Base-by-base conservation (phyloP, 2,329 filamentous ascomycete genomes). In the Cladorrhinum sp. region DNA sequence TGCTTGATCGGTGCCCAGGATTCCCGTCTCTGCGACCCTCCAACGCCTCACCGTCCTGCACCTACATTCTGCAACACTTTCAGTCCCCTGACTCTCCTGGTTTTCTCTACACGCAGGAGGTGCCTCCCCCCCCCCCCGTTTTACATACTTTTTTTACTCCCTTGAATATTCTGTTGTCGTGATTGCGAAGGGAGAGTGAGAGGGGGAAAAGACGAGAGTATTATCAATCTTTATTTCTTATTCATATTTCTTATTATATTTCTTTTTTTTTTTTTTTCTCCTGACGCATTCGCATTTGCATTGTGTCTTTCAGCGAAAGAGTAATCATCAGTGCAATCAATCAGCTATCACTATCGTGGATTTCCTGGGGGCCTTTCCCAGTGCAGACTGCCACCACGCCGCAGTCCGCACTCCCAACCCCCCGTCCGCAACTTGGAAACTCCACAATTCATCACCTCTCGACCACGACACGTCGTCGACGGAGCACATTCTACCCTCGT, bases 391-490 rank as follows among this genome's bases (percentile, higher is more conserved):
- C 18, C 53, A 41, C 36, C 53, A 36, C 36, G 41, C 41, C 20
- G 41, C 61, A 63, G 57, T 65, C 64, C 20, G 41, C 61, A 63
- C 55, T 65, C 64, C 66, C 65, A 67, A 67, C 65, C 66, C 67
- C 67, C 67, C 63, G 64, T 66, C 62, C 41, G 55, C 62, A 66
- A 55, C 52, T 38, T 45, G 41, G 41, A 56, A 64, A 66, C 66
- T 68, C 66, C 66, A 67, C 66, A 66, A 54, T 60, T 62, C 65
- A 63, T 64, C 62, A 64, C 61, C 56, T 59, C 59, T 51, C 54
- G 50, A 66, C 67, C 65, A 64, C 66, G 67, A 68, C 67, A 68
- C 67, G 67, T 68, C 67, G 65, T 57, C 62, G 66, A 62, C 65
- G 63, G 45, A 22, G 18, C 59, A 62, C 58, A 45, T 50, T 59